Conservation (phyloP, 1,284 basidiomycete species). For the Melampsora larici-populina region DNA sequence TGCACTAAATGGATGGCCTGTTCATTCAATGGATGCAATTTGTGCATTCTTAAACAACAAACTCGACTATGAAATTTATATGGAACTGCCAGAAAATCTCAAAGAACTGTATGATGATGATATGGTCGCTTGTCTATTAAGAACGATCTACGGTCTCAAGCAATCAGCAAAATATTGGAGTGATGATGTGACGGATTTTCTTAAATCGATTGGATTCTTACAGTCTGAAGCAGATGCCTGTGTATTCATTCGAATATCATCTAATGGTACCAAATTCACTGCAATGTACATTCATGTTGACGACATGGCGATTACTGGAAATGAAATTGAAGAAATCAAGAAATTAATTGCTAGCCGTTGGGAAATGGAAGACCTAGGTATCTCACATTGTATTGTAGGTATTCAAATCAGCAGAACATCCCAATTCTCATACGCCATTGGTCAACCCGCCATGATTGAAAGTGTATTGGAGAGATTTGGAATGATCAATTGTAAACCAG, state of each 20-base stretch:
- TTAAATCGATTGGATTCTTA: background rate
- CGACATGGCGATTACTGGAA: background rate
- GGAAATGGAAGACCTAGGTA: background rate
- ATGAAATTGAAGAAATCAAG: background rate
- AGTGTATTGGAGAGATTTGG: no score
- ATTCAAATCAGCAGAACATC: background rate
- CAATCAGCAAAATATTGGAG: background rate
- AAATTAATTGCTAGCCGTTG: background rate
- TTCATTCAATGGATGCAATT: conserved; percentile 40
- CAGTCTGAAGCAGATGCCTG: background rate
- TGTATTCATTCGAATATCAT: background rate
- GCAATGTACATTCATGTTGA: background rate
- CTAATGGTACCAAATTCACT: background rate
- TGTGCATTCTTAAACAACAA: no score
- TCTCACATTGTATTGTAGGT: background rate
- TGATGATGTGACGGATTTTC: background rate
- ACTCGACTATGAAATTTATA: conserved; percentile 39
- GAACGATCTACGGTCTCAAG: background rate
- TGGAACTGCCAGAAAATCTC: no score
- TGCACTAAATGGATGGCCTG: conserved; percentile 16
- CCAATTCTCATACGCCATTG: no score
- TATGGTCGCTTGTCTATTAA: background rate
- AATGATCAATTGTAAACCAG: background rate
- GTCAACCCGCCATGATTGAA: no score
- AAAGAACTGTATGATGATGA: background rate